Evolutionary conservation across 2,329 filamentous ascomycete genomes (phyloP), one percentile per base, ranked within the genome.

Genomic region (Sporothrix brasiliensis): DNA sequence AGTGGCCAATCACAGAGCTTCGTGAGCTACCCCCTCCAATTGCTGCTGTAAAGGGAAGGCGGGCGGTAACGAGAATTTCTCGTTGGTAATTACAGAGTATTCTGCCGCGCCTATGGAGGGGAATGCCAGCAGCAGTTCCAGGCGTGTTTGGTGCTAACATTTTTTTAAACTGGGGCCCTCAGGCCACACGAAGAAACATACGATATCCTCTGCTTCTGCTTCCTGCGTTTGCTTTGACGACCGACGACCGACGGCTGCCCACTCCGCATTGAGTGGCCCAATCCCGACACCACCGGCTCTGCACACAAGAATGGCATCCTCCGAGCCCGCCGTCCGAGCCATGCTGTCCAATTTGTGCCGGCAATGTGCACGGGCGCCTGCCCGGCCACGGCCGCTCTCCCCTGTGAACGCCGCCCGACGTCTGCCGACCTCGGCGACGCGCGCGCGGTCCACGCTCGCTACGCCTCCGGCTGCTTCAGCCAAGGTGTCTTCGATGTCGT

Each of bases 331-430:
- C 34, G 70, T 76, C 60, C 72, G 75, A 56, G 71, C 73, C 58
- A 71, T 76, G 73, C 73, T 75, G 56, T 73, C 73, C 19, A 71
- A 69, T 19, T 30, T 76, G 30, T 77, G 76, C 70, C 73, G 75
- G 41, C 70, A 75, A 67, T 77, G 76, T 63, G 72, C 73, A 11
- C 68, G 70, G 60, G 30, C 71, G 24, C 50, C 69, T 9, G 53
- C 67, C 34, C 66, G 70, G 69, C 69, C 63, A 68, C 69, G 69
- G 21, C 21, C 63, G 19, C 16, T 63, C 44, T 41, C 70, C 54
- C 47, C 70, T 11, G 30, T 34, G 47, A 52, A 49, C 39, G 67
- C 67, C 21, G 53, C 24, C 49, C 53, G 54, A 19, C 53, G 68
- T 50, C 50, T 54, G 41, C 6, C 24, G 27, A 30, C 67, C 16